Percentiles rank a stretch among this genome's conserved stretches.
These are phyloP conservation scores for Aurantiochytrium sp. DNA, from an alignment of 108 stramenopile genomes.

Conservation along the genomic window DNA sequence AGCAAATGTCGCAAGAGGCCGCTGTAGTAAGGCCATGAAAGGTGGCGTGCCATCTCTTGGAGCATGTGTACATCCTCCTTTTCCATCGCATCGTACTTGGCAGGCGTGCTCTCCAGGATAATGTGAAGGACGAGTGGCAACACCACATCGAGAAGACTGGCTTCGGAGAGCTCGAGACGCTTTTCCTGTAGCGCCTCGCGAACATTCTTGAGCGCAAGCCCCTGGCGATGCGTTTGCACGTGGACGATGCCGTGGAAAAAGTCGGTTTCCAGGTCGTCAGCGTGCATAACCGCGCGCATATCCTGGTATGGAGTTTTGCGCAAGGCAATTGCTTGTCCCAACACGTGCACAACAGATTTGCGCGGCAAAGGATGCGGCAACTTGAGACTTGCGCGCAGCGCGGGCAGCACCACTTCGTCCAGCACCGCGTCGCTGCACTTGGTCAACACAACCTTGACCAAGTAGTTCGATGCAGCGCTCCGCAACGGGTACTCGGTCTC, in stretches of 20 bases:
- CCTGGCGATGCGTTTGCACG: conserved; percentile 2
- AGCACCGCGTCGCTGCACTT: not conserved
- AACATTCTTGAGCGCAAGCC: not conserved
- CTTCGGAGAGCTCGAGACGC: not conserved
- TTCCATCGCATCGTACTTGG: not conserved
- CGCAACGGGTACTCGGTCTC: conserved; percentile 4
- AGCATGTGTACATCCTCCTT: not conserved
- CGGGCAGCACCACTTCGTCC: not conserved
- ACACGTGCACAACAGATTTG: not conserved
- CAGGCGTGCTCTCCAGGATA: not conserved
- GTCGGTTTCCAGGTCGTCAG: not conserved
- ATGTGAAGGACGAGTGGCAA: not conserved
- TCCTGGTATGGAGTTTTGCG: not conserved
- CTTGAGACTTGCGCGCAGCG: not conserved
- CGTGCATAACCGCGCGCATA: not conserved
- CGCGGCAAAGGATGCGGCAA: not conserved
- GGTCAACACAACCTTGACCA: not conserved
- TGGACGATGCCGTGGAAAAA: not conserved
- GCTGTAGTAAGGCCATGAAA: not conserved
- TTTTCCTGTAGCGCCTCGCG: not conserved
- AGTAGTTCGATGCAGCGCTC: not conserved
- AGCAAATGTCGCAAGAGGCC: not conserved
- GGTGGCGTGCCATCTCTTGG: conserved; percentile 1
- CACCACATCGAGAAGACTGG: not conserved
- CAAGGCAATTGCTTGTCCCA: not conserved